Conservation (phyloP, 2,329 filamentous ascomycete genomes). For the Paradendryphiella salina region DNA sequence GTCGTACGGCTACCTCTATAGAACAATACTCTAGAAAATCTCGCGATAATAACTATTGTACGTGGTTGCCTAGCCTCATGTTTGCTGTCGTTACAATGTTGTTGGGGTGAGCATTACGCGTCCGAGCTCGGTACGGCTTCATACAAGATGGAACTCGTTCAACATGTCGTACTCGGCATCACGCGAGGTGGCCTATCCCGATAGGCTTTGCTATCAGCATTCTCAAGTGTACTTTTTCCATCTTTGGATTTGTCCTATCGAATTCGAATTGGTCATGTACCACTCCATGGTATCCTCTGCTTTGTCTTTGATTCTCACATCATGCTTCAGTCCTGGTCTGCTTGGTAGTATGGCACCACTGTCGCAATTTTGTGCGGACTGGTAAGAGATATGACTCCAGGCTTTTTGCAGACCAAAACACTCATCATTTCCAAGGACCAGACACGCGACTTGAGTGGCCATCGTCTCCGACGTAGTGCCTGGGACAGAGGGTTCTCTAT, state of each 20-base stretch:
- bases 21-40: no score
- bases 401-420: no score
- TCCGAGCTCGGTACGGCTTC: no score
- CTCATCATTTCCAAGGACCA: conserved; percentile 15
- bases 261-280: conserved; percentile 33
- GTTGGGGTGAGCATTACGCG: no score
- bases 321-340: conserved; percentile 20
- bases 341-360: conserved; percentile 31
- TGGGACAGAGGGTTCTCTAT: conserved; percentile 37
- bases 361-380: conserved; percentile 38
- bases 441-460: conserved; percentile 27
- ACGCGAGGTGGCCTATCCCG: neutral
- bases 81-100: no score
- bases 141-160: conserved; percentile 2
- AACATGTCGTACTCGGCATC: neutral
- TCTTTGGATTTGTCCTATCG: conserved; percentile 18
- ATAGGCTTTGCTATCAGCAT: conserved; percentile 7
- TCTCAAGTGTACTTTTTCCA: conserved; percentile 28
- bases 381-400: conserved; percentile 20
- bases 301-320: neutral
- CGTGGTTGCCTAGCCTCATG: no score
- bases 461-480: conserved; percentile 28
- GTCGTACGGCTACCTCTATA: no score
- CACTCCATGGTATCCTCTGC: conserved; percentile 25
- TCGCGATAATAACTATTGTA: no score